Base-by-base conservation (phyloP, 208 protist species). In the Crithidia expoeki region DNA sequence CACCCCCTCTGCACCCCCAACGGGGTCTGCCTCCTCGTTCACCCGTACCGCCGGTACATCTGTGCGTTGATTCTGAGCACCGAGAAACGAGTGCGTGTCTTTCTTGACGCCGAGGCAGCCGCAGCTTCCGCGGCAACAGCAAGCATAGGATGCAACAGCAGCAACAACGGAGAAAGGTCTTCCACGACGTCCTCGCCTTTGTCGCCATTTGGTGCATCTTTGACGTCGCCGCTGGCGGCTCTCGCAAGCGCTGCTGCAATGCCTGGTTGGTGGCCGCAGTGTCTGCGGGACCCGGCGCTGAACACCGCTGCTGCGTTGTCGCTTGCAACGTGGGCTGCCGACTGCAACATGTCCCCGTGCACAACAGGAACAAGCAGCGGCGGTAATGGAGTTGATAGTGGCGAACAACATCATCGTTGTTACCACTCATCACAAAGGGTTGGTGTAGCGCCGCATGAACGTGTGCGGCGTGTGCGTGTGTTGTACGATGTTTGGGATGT, bases 1-100 rank as follows among this genome's bases (percentile, higher is more conserved):
- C 75, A 93, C 61, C 70, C 74, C 3, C 74, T 95, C n/a, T 80
- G 73, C 55, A 6, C 28, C 3, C 16, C 33, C 34, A 50, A 40
- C 47, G 60, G 76, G 16, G 76, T 95, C 9, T 95, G 88, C 59
- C 70, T 95, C 12, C 67, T 95, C 11, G 88, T 94, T 16, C 76
- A 95, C 71, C 86, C 85, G 0, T 71, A 83, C 33, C 74, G 81
- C 17, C 25, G 72, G 4, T 95, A 89, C 59, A 59, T 93, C 28
- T 88, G 82, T 63, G 90, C 81, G 5, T 64, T 96, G 30, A 69
- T 92, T 17, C 72, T 85, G 23, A 89, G 72, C 1, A 66, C 47
- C 49, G 77, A 85, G 56, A n/a, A 7, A 19, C 75, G 50, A 4
- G 55, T 74, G 25, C 50, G 46, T 7, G 61, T 40, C 28, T 85